A percentile compares a stretch with the other conserved stretches of the same genome.
Conservation (phyloP, 208 protist genomes). For the Phytomonas francai region DNA sequence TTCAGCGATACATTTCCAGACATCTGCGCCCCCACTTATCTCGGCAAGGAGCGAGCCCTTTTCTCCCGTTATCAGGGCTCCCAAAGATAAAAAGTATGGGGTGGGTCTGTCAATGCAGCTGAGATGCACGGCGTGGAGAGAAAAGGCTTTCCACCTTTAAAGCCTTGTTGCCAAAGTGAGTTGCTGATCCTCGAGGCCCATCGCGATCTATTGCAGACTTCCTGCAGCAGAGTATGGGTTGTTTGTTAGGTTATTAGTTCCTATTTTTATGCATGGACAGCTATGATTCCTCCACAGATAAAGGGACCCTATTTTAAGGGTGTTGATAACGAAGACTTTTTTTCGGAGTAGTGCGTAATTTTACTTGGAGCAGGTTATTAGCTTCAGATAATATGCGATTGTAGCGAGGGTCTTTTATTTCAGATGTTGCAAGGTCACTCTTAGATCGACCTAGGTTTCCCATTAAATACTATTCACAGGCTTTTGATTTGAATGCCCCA, state of each 20-base stretch:
- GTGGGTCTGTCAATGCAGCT: too few species aligned
- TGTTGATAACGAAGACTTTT: neutral
- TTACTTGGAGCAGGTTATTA: neutral
- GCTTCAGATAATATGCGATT: neutral
- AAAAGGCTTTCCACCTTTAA: too few species aligned
- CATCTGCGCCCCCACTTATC: too few species aligned
- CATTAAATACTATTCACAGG: neutral
- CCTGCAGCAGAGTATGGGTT: neutral
- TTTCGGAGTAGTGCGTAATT: neutral
- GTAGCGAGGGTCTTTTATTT: neutral
- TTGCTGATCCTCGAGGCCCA: neutral
- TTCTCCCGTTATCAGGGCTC: too few species aligned
- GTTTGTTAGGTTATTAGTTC: neutral
- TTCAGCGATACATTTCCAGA: too few species aligned
- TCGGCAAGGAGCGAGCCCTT: too few species aligned
- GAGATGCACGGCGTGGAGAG: too few species aligned
- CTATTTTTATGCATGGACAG: neutral
- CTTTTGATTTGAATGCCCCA: neutral
- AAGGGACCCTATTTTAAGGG: neutral
- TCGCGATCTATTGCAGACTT: neutral
- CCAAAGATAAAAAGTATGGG: too few species aligned
- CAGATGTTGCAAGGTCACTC: neutral
- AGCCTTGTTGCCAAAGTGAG: too few species aligned
- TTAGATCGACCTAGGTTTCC: neutral
- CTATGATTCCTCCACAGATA: neutral